Conservation (phyloP, 305 asterid species). For the Salvia sclarea region DNA sequence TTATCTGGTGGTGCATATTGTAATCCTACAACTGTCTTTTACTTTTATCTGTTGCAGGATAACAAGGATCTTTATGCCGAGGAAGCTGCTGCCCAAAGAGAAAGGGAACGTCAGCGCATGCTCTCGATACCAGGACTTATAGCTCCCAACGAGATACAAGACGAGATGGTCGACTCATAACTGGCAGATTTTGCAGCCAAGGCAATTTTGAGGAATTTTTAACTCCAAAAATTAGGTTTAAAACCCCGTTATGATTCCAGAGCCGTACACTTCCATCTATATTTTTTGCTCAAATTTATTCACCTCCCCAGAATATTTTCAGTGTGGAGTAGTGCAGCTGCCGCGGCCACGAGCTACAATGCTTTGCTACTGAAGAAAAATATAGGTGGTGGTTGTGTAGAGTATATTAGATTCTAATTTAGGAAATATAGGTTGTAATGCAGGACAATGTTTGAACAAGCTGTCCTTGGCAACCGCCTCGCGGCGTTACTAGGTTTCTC, state of each 20-base stretch:
- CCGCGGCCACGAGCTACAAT: constrained; percentile 27
- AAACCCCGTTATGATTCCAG: constrained; percentile 32
- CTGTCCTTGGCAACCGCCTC: constrained; percentile 23
- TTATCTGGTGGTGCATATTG: not conserved
- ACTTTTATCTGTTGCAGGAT: constrained; percentile 52
- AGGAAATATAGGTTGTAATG: constrained; percentile 49
- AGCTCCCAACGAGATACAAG: constrained; percentile 89
- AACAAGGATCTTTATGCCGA: constrained; percentile 96
- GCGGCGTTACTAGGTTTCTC: constrained; percentile 33
- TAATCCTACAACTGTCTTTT: not conserved
- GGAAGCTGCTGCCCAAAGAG: constrained; percentile 93
- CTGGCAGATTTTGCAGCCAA: constrained; percentile 26
- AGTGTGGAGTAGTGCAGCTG: constrained; percentile 39
- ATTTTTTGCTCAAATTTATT: constrained; percentile 32
- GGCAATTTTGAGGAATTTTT: constrained; percentile 34
- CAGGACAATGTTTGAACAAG: constrained; percentile 37
- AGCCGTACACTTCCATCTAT: constrained; percentile 22
- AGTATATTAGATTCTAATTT: constrained; percentile 51
- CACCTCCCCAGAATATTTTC: constrained; percentile 31
- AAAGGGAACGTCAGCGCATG: constrained; percentile 81
- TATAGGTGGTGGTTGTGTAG: constrained; percentile 50
- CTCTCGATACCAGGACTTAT: constrained; percentile 86
- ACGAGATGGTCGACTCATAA: constrained; percentile 85
- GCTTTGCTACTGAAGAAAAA: constrained; percentile 37
- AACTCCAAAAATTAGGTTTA: constrained; percentile 28